phyloP scores from a whole-genome alignment of 352 stramenopile genomes.

The Globisporangium splendens region DNA sequence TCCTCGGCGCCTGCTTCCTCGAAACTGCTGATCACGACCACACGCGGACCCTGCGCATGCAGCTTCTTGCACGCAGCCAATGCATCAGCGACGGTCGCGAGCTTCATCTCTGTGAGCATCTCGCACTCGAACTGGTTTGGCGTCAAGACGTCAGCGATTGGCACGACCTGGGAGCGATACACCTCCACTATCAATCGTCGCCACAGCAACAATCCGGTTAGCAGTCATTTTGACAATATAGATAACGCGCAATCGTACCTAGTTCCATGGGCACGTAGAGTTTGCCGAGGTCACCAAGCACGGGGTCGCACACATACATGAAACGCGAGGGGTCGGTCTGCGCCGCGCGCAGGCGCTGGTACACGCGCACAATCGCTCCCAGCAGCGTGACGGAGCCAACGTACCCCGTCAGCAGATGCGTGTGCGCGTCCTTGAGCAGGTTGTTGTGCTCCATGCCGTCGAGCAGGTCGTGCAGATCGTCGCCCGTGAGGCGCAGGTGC shows the following conservation, averaged over 20 bases:
- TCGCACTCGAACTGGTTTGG: slow-evolving; percentile 88
- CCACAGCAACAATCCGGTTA: slow-evolving; percentile 7
- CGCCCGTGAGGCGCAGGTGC: slow-evolving; percentile 61
- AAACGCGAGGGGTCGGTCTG: slow-evolving; percentile 45
- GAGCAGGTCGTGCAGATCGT: slow-evolving; percentile 75
- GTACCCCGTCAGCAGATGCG: slow-evolving; percentile 82
- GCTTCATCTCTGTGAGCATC: slow-evolving; percentile 64
- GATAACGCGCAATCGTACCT: slow-evolving; percentile 28
- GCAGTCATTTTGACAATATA: neutral
- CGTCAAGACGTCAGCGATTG: slow-evolving; percentile 81
- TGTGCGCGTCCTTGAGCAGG: slow-evolving; percentile 63
- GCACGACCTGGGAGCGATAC: slow-evolving; percentile 72
- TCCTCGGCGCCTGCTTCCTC: slow-evolving; percentile 43
- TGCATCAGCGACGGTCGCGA: slow-evolving; percentile 62
- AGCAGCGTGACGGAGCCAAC: slow-evolving; percentile 68
- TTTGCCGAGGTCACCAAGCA: slow-evolving; percentile 76
- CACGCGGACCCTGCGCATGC: slow-evolving; percentile 59
- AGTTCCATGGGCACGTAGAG: slow-evolving; percentile 81
- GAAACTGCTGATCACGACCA: slow-evolving; percentile 86
- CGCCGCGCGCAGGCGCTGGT: slow-evolving; percentile 50
- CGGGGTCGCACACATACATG: slow-evolving; percentile 81
- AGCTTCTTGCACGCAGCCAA: slow-evolving; percentile 71
- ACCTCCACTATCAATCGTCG: slow-evolving; percentile 49
- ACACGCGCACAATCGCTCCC: slow-evolving; percentile 64
- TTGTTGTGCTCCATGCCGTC: slow-evolving; percentile 74